Conservation (phyloP, 768 basidiomycete genomes). For the Lyophyllum shimeji region DNA sequence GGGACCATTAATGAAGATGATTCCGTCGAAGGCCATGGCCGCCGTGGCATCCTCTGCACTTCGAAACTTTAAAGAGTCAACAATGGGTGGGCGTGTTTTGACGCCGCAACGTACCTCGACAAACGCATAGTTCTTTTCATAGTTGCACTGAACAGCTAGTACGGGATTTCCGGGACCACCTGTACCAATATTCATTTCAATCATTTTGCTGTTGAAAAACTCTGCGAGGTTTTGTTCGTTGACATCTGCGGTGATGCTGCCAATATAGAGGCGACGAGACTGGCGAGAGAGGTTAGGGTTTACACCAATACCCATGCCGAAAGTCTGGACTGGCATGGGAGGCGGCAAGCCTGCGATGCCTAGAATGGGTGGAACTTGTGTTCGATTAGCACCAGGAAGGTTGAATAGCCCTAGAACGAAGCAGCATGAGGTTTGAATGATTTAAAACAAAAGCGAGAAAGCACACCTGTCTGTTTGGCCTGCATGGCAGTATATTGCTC, state of each 20-base stretch:
- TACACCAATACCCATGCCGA: conserved; percentile 83
- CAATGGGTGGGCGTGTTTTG: neutral
- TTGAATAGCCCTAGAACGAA: conserved; percentile 87
- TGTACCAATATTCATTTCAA: conserved; percentile 85
- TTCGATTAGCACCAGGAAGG: conserved; percentile 91
- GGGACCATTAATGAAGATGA: conserved; percentile 92
- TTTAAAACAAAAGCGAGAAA: conserved; percentile 2
- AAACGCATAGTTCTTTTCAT: conserved; percentile 98
- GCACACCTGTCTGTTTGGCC: conserved; percentile 94
- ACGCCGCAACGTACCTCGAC: conserved; percentile 69
- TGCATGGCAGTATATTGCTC: conserved; percentile 94
- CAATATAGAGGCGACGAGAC: conserved; percentile 93
- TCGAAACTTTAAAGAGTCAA: conserved; percentile 70
- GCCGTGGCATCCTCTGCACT: conserved; percentile 95
- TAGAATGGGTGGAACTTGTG: conserved; percentile 80
- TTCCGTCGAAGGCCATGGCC: conserved; percentile 97
- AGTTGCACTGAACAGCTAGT: conserved; percentile 92
- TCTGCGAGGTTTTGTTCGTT: conserved; percentile 90
- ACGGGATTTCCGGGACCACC: conserved; percentile 87
- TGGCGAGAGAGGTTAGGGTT: conserved; percentile 92
- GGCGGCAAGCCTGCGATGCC: conserved; percentile 80
- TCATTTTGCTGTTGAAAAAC: conserved; percentile 97
- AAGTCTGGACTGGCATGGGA: conserved; percentile 80
- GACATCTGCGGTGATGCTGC: conserved; percentile 92
- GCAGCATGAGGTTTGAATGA: conserved; percentile 2